Base-by-base conservation (phyloP, 2,329 filamentous ascomycete species). In the Stagonosporopsis vannaccii region DNA sequence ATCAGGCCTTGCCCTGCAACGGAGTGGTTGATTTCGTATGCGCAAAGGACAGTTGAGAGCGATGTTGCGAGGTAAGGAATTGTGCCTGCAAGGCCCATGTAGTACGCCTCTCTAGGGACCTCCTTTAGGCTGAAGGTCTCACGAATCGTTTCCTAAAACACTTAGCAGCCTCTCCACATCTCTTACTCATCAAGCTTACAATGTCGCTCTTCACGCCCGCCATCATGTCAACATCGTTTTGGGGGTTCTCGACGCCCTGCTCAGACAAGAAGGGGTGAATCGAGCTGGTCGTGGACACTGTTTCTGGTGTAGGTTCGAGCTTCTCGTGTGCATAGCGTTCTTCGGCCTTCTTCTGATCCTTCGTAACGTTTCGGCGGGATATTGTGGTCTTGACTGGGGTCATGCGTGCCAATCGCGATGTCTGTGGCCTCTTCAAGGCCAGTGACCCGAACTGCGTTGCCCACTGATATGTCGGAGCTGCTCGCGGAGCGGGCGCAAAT, bases 51-150 rank as follows among this genome's bases (percentile, higher is more conserved):
- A 0, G 93, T 97, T 30, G 90, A 86, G 3, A 93, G 71, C 0
- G 92, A 96, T 4, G 93, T 97, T 37, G 84, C 90, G 9, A 96
- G 81, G 77, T 97, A 97, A 4, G 81, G 81, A 15, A 83, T 62
- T 2, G 81, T 79, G 61, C 81, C 81, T n/a, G 81, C 80, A 58
- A 82, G 71, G 43, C 81, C 81, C 57, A 83, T 76, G 60, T 76
- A 76, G 66, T 79, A 80, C n/a, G 81, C 80, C 60, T 81, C 74
- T 20, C 69, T 73, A 15, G 81, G 81, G 9, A 83, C 81, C 12
- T 74, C 71, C 19, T 69, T 62, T 28, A 83, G 67, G 52, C 72
- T 76, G 71, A 83, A 83, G 4, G 81, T 82, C 6, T 82, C 79
- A 51, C 71, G 73, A 66, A 83, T 79, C 4, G 79, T 81, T 66